Base-by-base conservation (phyloP, 139 green algal genomes). In the Chlamydomonas sp. region DNA sequence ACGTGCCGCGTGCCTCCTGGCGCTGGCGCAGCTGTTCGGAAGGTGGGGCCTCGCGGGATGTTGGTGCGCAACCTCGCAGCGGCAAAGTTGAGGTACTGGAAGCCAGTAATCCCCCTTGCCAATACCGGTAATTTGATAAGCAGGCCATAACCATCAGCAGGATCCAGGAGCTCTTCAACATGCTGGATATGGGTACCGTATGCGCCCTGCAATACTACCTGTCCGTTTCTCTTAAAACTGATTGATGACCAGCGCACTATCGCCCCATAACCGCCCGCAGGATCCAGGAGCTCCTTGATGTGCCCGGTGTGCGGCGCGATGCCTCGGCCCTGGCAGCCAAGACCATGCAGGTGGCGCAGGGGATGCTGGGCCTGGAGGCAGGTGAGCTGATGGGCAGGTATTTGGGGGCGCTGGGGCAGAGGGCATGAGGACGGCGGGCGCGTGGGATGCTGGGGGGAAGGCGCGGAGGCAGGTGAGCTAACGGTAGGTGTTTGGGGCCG, bases 231-330 rank as follows among this genome's bases (percentile, higher is more conserved):
- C 31, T 49, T 49, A 49, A 49, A 49, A 49, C 31, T 17, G 69
- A 4, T 77, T 2, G 20, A 4, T 18, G 18, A 3, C 9, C 5
- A 16, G 18, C 58, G 5, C 71, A 18, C 20, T 77, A 5, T 20
- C 71, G 0, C 8, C 75, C 75, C 12, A 12, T 79, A 58, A 5
- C 59, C 59, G 3, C 3, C 49, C 6, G 8, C 9, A 84, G 92
- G 17, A 14, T 95, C 62, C 75, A 71, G 20, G 84, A 82, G 67
- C 85, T 94, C 63, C 88, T 95, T 2, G 91, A 95, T 1, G 80
- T 95, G 16, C 91, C 91, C 2, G 92, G 91, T 9, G 85, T 95
- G 72, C 85, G 92, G 18, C 85, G 92, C 1, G 92, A 95, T 20
- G 88, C 79, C 1, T 81, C 85, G 1, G 78, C 83, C 14, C 72